These are phyloP conservation scores for Gnetum montanum DNA, from an alignment of 75 land plant species.

Conservation along the genomic window DNA sequence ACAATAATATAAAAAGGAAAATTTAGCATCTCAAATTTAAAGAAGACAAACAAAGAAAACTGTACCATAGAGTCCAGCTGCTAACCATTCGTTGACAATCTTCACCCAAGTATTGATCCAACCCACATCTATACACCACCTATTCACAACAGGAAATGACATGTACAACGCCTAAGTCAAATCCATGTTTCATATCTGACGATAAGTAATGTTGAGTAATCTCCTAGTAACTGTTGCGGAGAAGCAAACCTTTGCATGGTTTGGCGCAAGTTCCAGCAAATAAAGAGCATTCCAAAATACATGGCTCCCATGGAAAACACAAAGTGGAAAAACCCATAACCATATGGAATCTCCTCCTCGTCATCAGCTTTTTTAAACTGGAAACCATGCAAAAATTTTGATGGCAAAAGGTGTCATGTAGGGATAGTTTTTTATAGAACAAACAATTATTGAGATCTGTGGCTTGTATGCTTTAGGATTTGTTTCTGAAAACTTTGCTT, in stretches of 20 bases:
- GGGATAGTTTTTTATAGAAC: no score
- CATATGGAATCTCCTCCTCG: constrained; percentile 82
- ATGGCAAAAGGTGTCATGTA: no score
- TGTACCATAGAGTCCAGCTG: constrained; percentile 71
- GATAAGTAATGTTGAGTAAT: background rate
- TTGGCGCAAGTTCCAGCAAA: constrained; percentile 82
- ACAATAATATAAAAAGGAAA: no score
- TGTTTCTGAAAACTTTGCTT: no score
- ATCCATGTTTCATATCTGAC: no score
- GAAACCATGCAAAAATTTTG: constrained; percentile 2
- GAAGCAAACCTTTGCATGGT: constrained; percentile 61
- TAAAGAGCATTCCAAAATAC: constrained; percentile 94
- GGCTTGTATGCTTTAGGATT: no score
- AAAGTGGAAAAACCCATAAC: constrained; percentile 97
- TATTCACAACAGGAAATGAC: no score
- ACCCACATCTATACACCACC: constrained; percentile 91
- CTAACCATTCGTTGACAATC: constrained; percentile 80
- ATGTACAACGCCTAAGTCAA: no score
- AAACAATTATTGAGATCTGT: no score
- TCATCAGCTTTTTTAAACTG: constrained; percentile 63
- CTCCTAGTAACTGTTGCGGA: background rate
- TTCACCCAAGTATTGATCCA: constrained; percentile 96
- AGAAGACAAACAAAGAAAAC: no score
- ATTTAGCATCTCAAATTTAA: no score
- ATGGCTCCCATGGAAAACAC: constrained; percentile 94